A percentile compares a stretch with the other conserved stretches of the same genome.
phyloP scores from a whole-genome alignment of 192 early-diverging fungal species.

The Mortierella alpina region DNA sequence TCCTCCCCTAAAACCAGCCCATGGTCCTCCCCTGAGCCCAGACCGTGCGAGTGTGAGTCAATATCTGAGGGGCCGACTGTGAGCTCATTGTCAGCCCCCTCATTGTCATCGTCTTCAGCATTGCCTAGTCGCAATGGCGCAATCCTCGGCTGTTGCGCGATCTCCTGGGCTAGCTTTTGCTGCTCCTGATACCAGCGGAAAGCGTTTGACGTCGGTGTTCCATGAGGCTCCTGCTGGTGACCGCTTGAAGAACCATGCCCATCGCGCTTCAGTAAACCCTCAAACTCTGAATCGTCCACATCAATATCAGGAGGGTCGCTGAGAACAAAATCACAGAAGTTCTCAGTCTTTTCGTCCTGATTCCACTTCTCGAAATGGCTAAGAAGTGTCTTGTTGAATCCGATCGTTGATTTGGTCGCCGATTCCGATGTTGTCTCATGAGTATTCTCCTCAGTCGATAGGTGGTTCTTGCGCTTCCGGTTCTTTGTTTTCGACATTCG shows the following conservation, averaged over 20 bases:
- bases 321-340: constrained; percentile 43
- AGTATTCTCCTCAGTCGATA: not conserved
- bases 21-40: not conserved
- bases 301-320: constrained; percentile 45
- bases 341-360: constrained; percentile 18
- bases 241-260: not conserved
- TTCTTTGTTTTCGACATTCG: not conserved
- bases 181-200: constrained; percentile 43
- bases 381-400: constrained; percentile 30
- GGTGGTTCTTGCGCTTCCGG: constrained; percentile 24
- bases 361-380: constrained; percentile 41
- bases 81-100: not conserved
- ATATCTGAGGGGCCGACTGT: not conserved
- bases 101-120: not conserved
- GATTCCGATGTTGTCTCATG: not conserved
- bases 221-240: constrained; percentile 6
- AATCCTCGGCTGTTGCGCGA: constrained; percentile 27
- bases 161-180: constrained; percentile 30
- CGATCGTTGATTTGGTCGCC: not conserved
- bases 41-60: not conserved
- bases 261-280: constrained; percentile 11
- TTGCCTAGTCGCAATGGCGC: constrained; percentile 4
- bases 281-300: constrained; percentile 25
- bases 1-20: constrained; percentile 26
- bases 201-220: constrained; percentile 34